A percentile compares a stretch with the other conserved stretches of the same genome.
Evolutionary conservation across 2,329 filamentous ascomycete species (phyloP).

Genomic region (Colletotrichum siamense): DNA sequence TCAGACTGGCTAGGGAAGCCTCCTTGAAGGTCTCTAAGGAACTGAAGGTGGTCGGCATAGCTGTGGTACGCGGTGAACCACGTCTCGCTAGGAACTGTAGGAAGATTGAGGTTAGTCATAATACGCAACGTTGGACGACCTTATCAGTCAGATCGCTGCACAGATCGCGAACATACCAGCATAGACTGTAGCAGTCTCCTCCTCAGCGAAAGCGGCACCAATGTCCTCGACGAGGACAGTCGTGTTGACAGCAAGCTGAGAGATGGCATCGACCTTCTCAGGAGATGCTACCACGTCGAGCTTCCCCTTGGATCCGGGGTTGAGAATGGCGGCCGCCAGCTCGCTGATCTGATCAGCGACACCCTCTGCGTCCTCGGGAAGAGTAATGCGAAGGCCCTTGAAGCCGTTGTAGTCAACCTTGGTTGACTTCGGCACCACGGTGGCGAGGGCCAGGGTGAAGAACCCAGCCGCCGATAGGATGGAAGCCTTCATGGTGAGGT

Average conservation of each 20-base stretch:
- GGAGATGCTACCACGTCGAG: constrained; percentile 38
- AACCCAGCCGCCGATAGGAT: not conserved
- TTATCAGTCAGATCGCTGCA: rapidly evolving
- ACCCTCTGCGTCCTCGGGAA: not conserved
- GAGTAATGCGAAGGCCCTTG: constrained; percentile 15
- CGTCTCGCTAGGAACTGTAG: constrained; percentile 24
- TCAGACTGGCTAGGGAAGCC: constrained; percentile 49
- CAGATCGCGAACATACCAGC: not conserved
- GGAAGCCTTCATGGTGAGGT: constrained; percentile 8
- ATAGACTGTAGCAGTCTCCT: constrained; percentile 24
- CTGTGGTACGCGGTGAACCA: constrained; percentile 61
- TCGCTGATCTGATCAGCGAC: constrained; percentile 12
- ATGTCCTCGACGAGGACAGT: constrained; percentile 34
- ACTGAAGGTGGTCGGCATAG: constrained; percentile 56
- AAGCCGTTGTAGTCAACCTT: constrained; percentile 21
- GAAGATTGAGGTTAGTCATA: not conserved
- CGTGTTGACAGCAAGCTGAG: constrained; percentile 33
- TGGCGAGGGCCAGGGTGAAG: not conserved
- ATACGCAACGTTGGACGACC: rapidly evolving
- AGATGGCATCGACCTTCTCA: constrained; percentile 31
- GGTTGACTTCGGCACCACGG: not conserved
- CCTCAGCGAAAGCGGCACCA: constrained; percentile 31
- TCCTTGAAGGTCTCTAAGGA: constrained; percentile 47
- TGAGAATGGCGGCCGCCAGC: not conserved
- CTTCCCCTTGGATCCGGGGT: not conserved